Base-by-base conservation (phyloP, 352 stramenopile genomes). In the Phytophthora fragariaefolia region DNA sequence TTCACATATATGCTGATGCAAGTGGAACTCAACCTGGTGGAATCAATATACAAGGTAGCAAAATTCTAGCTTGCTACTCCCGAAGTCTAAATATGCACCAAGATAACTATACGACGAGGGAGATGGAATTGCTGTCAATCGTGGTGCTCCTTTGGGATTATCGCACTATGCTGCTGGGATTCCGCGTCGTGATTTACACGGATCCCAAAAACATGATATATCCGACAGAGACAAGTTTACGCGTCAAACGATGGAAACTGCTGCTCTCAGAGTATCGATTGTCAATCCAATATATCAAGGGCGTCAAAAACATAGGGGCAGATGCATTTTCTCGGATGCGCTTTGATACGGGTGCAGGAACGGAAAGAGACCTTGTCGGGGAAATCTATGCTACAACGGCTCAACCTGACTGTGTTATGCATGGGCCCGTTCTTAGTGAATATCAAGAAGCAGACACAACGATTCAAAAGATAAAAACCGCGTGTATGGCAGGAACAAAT, bases 11-110 rank as follows among this genome's bases (percentile, higher is more conserved):
- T 12, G 56, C 56, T 1, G 45, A 63, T 28, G 28, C 43, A 12
- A 63, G 43, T 13, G 27, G 55, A 15, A 54, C 42, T 2, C 55
- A 54, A 18, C 55, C 54, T 1, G 43, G n/a, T 6, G 55, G 43
- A 63, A n/a, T n/a, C n/a, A n/a, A n/a, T n/a, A n/a, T n/a, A n/a
- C n/a, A n/a, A 23, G 45, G 17, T 6, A 36, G 15, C 2, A 55
- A 63, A 23, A 52, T 47, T 62, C 6, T 54, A 36, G 12, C 40
- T 20, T 12, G 26, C 27, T n/a, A 54, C 13, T 15, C 12, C 32
- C 24, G 0, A 6, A 54, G 20, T 12, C 1, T 13, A 27, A 24
- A 12, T 53, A 43, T 58, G 23, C 46, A 57, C 23, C 57, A 65
- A 50, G 32, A 51, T 23, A 12, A 18, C 2, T 47, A 65, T 7